Conservation (phyloP, 2,329 filamentous ascomycete genomes). For the Microsporum audouinii region DNA sequence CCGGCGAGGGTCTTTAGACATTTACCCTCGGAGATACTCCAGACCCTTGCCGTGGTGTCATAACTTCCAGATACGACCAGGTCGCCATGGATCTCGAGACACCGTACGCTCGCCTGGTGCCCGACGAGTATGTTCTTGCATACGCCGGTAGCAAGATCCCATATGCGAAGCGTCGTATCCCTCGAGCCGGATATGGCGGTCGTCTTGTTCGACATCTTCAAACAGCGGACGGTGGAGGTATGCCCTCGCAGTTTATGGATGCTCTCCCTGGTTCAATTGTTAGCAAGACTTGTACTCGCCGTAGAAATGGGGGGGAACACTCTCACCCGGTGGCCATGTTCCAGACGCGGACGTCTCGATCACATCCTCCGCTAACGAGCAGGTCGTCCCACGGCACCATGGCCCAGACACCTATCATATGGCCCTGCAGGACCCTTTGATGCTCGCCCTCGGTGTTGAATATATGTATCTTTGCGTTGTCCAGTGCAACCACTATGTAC, state of each 20-base stretch:
- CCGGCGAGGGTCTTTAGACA: constrained; percentile 83
- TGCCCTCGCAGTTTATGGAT: constrained; percentile 81
- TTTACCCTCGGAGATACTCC: constrained; percentile 92
- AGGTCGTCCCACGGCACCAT: constrained; percentile 98
- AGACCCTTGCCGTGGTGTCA: constrained; percentile 91
- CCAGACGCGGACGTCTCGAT: constrained; percentile 94
- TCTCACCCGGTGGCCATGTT: constrained; percentile 78
- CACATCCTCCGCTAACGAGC: constrained; percentile 89
- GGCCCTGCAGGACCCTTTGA: constrained; percentile 79
- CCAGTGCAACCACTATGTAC: constrained; percentile 93
- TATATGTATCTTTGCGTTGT: constrained; percentile 97
- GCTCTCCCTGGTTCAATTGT: constrained; percentile 45
- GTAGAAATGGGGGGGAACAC: no score
- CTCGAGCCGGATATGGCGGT: constrained; percentile 94
- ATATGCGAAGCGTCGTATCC: constrained; percentile 87
- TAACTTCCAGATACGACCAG: constrained; percentile 97
- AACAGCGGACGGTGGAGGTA: constrained; percentile 88
- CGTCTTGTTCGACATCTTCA: constrained; percentile 92
- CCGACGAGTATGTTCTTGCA: constrained; percentile 95
- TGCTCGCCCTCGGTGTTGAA: constrained; percentile 86
- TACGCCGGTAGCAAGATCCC: constrained; percentile 87
- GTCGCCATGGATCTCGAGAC: constrained; percentile 90
- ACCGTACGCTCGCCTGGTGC: constrained; percentile 97
- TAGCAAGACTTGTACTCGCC: neutral
- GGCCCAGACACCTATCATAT: constrained; percentile 99